Evolutionary conservation across 2,329 filamentous ascomycete genomes (phyloP), one percentile per base, ranked within the genome.

Genomic region (Alternaria ethzedia): DNA sequence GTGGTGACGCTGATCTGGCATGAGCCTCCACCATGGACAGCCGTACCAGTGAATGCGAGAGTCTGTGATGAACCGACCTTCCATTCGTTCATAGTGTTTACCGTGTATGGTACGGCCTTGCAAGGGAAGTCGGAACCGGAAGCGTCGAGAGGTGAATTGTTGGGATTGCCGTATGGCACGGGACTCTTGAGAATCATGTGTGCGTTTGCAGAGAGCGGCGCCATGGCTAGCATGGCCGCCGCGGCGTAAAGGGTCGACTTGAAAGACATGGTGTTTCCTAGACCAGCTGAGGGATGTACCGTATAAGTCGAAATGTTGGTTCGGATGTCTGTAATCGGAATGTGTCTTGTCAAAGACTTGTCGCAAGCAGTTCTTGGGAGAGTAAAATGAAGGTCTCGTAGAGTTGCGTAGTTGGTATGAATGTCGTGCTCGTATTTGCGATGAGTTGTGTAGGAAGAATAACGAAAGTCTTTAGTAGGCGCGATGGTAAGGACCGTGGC

Each of bases 21-120:
- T 1, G 92, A 96, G 1, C 96, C 96, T 51, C 96, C 96, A 11
- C 93, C 93, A 72, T 99, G 96, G 0, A 89, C 87, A 2, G 94
- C 94, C 41, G 84, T 84, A 4, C 95, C 96, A 8, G 28, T 61
- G 79, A 97, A 94, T 2, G 82, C 79, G 3, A 97, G 85, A 0
- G 82, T 77, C 66, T 90, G 86, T 0, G 78, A 72, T 3, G 87
- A 86, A 12, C 92, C 92, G 13, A 91, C 86, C 0, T 82, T 76
- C 78, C 90, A 92, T 1, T 83, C 76, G 70, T 92, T 96, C 80
- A 81, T 84, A 11, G 63, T 63, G 0, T 81, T 79, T 3, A 86
- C 80, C 6, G 86, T 85, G 51, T 70, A 72, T 6, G 63, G 44
- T 3, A 61, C 56, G 6, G 57, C 60, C 80, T 97, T 95, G 88